A percentile compares a stretch with the other conserved stretches of the same genome.
Conservation (phyloP, 768 basidiomycete genomes). For the Tylopilus sp. region DNA sequence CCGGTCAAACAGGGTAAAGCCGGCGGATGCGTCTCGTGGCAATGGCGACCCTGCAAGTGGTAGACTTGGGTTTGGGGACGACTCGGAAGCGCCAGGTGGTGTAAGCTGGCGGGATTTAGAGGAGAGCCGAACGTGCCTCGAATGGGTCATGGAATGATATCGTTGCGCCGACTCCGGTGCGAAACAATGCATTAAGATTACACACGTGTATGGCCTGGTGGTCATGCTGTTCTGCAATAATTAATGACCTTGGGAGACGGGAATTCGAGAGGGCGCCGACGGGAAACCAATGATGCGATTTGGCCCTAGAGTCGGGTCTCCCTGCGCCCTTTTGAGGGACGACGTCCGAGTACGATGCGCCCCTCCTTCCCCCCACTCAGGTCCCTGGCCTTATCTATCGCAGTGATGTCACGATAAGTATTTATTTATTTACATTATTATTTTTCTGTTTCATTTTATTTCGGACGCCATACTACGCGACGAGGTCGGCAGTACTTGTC, state of each 20-base stretch:
- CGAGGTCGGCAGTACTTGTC: constrained; percentile 11
- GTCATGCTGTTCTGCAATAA: background rate
- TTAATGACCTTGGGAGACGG: background rate
- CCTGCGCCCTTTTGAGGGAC: background rate
- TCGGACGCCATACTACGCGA: constrained; percentile 13
- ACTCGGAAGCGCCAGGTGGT: background rate
- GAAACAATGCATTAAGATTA: background rate
- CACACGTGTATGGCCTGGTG: background rate
- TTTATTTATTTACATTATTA: constrained; percentile 11
- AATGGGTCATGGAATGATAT: background rate
- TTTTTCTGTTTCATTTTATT: constrained; percentile 2
- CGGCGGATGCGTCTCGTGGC: no score
- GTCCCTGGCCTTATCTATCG: background rate
- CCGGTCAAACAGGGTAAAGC: background rate
- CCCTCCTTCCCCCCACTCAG: background rate
- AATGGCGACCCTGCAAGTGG: no score
- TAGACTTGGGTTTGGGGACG: background rate
- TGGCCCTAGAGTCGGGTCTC: background rate
- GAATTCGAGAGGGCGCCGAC: background rate
- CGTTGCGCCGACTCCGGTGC: background rate
- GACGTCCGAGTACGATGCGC: background rate
- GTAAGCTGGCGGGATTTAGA: background rate
- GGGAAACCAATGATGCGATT: background rate
- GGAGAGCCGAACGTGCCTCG: background rate
- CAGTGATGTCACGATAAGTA: constrained; percentile 17